These are phyloP conservation scores for Sphagnum magellanicum DNA, from an alignment of 228 moss, liverwort and hornwort genomes.

Conservation along the genomic window DNA sequence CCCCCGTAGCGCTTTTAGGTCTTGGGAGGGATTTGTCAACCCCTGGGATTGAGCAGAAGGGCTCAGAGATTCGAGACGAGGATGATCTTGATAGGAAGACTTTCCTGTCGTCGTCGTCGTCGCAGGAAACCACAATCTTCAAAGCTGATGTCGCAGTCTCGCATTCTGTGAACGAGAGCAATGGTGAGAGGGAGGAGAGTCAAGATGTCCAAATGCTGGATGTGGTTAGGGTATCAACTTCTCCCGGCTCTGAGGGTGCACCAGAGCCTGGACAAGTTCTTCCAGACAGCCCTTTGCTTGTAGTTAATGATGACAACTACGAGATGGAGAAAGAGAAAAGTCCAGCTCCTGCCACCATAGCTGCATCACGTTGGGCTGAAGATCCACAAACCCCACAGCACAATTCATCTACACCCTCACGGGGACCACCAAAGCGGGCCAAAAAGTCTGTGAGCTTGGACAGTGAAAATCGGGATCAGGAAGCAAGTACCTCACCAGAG, in stretches of 20 bases:
- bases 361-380: conserved; percentile 88
- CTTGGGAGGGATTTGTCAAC: conserved; percentile 19
- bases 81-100: conserved; percentile 5
- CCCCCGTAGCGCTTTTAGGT: conserved; percentile 17
- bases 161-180: conserved; percentile 14
- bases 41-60: neutral
- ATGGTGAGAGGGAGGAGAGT: conserved; percentile 27
- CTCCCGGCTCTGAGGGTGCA: conserved; percentile 64
- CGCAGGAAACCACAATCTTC: conserved; percentile 27
- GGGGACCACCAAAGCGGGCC: conserved; percentile 42
- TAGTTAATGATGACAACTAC: conserved; percentile 38
- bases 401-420: conserved; percentile 38
- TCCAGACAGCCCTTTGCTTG: conserved; percentile 54
- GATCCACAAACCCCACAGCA: conserved; percentile 65
- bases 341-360: conserved; percentile 64
- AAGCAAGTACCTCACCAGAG: conserved; percentile 81
- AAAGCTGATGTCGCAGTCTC: conserved; percentile 29
- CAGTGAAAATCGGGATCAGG: conserved; percentile 59
- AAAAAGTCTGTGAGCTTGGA: conserved; percentile 71
- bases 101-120: conserved; percentile 21
- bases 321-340: conserved; percentile 1
- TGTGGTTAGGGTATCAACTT: conserved; percentile 30
- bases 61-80: conserved; percentile 6
- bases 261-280: conserved; percentile 85
- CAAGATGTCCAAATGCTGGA: conserved; percentile 54